Percentiles rank a stretch among this genome's conserved stretches.
Conservation (phyloP, 2,329 filamentous ascomycete species). For the Plectosphaerella cucumerina region DNA sequence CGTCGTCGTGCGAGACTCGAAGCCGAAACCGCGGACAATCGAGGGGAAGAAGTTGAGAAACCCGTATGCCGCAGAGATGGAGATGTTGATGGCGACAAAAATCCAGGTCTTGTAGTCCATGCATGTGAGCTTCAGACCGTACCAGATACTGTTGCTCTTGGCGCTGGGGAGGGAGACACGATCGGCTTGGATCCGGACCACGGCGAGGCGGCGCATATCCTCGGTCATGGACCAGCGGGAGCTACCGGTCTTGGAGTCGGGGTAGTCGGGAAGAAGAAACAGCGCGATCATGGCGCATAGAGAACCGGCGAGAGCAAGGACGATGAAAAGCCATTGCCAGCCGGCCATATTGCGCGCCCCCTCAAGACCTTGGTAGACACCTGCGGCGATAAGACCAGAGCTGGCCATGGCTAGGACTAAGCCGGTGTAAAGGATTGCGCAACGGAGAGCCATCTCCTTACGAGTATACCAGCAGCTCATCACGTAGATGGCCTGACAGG, state of each 20-base stretch:
- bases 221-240: conserved; percentile 3
- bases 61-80: conserved; percentile 19
- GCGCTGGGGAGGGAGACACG: conserved; percentile 15
- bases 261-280: conserved; percentile 17
- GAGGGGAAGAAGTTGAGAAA: conserved; percentile 34
- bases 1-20: conserved; percentile 40
- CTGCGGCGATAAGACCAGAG: conserved; percentile 37
- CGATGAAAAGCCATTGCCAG: conserved; percentile 68
- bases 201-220: conserved; percentile 10
- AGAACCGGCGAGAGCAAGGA: conserved; percentile 55
- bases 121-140: conserved; percentile 17
- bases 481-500: conserved; percentile 42
- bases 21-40: conserved; percentile 41
- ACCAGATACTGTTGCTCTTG: conserved; percentile 7
- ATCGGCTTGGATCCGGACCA: conserved; percentile 12
- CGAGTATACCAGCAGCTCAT: conserved; percentile 22
- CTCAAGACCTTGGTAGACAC: conserved; percentile 35
- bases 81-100: conserved; percentile 9
- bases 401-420: conserved; percentile 15
- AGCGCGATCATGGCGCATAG: conserved; percentile 32
- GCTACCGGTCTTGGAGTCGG: conserved; percentile 10
- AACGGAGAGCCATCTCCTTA: conserved; percentile 16
- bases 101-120: conserved; percentile 18
- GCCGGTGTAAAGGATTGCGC: conserved; percentile 18
- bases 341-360: conserved; percentile 50